phyloP scores from a whole-genome alignment of 2,329 filamentous ascomycete genomes.

The Penicillium sp. region DNA sequence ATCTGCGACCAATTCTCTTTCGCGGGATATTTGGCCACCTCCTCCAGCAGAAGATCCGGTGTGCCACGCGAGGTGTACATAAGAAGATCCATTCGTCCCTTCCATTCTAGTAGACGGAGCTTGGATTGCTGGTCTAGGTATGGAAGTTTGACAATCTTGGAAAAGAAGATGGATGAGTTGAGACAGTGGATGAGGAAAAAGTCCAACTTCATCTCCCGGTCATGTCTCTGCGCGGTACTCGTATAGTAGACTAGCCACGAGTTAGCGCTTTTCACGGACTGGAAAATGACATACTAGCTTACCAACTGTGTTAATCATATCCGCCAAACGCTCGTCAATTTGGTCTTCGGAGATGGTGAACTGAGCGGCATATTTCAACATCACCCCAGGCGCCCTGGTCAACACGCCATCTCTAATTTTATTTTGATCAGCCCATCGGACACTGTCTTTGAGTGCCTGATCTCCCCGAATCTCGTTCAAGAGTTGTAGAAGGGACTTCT shows the following conservation, averaged over 20 bases:
- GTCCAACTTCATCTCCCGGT: conserved; percentile 72
- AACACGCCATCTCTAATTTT: conserved; percentile 72
- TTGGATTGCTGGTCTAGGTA: conserved; percentile 65
- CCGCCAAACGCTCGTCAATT: conserved; percentile 58
- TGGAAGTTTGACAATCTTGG: conserved; percentile 61
- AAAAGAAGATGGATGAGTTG: conserved; percentile 75
- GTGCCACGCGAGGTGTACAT: conserved; percentile 71
- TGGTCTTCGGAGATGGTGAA: conserved; percentile 60
- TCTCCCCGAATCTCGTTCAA: conserved; percentile 61
- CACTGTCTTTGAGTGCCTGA: conserved; percentile 57
- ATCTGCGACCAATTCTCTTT: conserved; percentile 50
- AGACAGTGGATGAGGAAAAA: conserved; percentile 82
- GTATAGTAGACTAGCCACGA: conserved; percentile 52
- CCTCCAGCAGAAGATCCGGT: conserved; percentile 60
- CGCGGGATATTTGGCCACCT: conserved; percentile 62
- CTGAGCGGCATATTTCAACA: conserved; percentile 61
- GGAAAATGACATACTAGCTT: conserved; percentile 15
- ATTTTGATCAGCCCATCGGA: conserved; percentile 57
- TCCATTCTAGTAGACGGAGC: conserved; percentile 75
- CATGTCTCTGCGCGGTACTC: conserved; percentile 63
- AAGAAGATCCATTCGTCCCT: conserved; percentile 71
- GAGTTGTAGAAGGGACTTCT: conserved; percentile 57
- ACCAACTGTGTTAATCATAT: conserved; percentile 70
- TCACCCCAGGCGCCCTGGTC: conserved; percentile 61
- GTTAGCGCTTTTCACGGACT: not conserved